phyloP scores from a whole-genome alignment of 1,284 basidiomycete species.

The Veloporphyrellus conicus region DNA sequence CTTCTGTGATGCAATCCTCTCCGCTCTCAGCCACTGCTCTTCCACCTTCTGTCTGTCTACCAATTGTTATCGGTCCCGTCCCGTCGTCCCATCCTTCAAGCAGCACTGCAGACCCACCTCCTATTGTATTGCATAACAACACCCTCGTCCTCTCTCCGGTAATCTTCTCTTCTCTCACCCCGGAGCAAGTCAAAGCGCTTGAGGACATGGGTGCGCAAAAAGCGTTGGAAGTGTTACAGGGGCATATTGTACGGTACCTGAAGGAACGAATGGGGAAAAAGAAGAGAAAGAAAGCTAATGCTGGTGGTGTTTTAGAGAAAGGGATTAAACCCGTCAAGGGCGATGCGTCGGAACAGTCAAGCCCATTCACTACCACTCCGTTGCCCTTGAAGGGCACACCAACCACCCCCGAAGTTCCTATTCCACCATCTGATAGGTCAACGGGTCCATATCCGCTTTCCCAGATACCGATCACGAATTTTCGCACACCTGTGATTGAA shows the following conservation, averaged over 20 bases:
- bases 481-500: slow-evolving; percentile 8
- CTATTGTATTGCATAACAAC: slow-evolving; percentile 81
- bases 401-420: slow-evolving; percentile 3
- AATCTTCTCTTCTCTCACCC: slow-evolving; percentile 76
- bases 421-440: neutral
- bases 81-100: slow-evolving; percentile 43
- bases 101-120: slow-evolving; percentile 51
- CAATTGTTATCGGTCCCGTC: slow-evolving; percentile 58
- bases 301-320: slow-evolving; percentile 8
- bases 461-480: slow-evolving; percentile 8
- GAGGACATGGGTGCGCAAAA: slow-evolving; percentile 80
- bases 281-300: slow-evolving; percentile 29
- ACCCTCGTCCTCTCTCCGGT: slow-evolving; percentile 79
- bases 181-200: slow-evolving; percentile 69
- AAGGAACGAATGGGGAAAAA: slow-evolving; percentile 64
- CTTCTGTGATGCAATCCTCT: slow-evolving; percentile 23
- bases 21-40: slow-evolving; percentile 18
- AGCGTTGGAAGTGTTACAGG: slow-evolving; percentile 77
- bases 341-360: slow-evolving; percentile 19
- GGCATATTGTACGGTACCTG: slow-evolving; percentile 78
- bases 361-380: slow-evolving; percentile 40
- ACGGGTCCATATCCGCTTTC: neutral
- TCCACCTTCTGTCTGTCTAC: slow-evolving; percentile 42
- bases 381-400: slow-evolving; percentile 31
- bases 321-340: slow-evolving; percentile 9